Evolutionary conservation across 2,329 filamentous ascomycete species (phyloP).

Genomic region (Diplocarpon rosae): DNA sequence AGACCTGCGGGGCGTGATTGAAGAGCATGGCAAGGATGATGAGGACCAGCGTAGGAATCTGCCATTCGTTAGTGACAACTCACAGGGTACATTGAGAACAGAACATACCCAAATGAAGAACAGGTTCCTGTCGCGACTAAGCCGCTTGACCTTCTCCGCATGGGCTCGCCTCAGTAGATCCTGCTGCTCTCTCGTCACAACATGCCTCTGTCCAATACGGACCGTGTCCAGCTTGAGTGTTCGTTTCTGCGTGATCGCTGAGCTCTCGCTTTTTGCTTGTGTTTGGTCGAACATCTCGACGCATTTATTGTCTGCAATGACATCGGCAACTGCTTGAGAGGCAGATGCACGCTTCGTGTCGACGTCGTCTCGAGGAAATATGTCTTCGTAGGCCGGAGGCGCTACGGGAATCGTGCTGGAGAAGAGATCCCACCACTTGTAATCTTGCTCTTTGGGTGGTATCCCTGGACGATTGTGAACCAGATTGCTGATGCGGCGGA

Average conservation of each 20-base stretch:
- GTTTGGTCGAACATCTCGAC: conserved; percentile 39
- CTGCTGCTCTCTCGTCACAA: conserved; percentile 54
- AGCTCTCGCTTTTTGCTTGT: conserved; percentile 18
- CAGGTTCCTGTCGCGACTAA: conserved; percentile 53
- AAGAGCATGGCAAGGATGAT: conserved; percentile 40
- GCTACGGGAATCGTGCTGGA: conserved; percentile 40
- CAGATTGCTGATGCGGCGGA: conserved; percentile 61
- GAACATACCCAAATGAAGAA: conserved; percentile 55
- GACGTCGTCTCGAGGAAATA: conserved; percentile 49
- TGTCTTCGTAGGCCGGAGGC: conserved; percentile 69
- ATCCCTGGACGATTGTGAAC: conserved; percentile 34
- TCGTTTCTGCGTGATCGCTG: conserved; percentile 32
- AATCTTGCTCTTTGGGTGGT: conserved; percentile 35
- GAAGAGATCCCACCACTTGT: conserved; percentile 58
- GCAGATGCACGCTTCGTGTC: conserved; percentile 49
- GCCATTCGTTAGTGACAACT: conserved; percentile 12
- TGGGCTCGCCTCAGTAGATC: conserved; percentile 50
- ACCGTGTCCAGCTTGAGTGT: conserved; percentile 32
- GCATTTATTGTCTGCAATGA: conserved; percentile 48
- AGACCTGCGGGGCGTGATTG: conserved; percentile 39
- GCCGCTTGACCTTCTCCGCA: conserved; percentile 50
- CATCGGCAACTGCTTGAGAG: conserved; percentile 45
- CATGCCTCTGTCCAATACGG: conserved; percentile 51
- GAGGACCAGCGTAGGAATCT: conserved; percentile 40
- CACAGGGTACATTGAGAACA: not conserved